A percentile compares a stretch with the other conserved stretches of the same genome.
Evolutionary conservation across 495 filamentous ascomycete species (phyloP).

Genomic region (Aspergillus nidulans): DNA sequence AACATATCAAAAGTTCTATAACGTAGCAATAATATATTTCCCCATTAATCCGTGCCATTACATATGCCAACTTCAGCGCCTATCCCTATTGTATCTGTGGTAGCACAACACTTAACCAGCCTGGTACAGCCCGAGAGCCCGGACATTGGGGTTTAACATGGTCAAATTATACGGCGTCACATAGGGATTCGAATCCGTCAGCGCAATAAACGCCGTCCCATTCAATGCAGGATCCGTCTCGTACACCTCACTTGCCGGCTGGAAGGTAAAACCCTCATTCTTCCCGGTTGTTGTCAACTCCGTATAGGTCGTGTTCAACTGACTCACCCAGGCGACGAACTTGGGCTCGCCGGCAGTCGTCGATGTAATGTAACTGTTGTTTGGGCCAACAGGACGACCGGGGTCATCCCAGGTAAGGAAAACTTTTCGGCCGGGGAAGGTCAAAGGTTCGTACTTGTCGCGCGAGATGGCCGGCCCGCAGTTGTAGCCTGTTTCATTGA

Average conservation of each 20-base stretch:
- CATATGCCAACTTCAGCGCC: too few species aligned
- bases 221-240: neutral
- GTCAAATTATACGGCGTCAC: neutral
- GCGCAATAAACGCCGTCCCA: neutral
- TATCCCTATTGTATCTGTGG: too few species aligned
- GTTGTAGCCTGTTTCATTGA: conserved; percentile 45
- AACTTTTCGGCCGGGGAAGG: conserved; percentile 70
- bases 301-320: neutral
- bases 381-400: conserved; percentile 67
- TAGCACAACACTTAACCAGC: neutral
- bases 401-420: conserved; percentile 68
- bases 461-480: conserved; percentile 62
- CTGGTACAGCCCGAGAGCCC: neutral
- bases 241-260: neutral
- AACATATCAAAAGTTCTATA: too few species aligned
- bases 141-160: neutral
- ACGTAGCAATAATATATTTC: too few species aligned
- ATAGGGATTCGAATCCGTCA: neutral
- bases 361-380: conserved; percentile 74
- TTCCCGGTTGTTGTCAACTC: neutral
- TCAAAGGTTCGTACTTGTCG: conserved; percentile 63
- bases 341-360: conserved; percentile 51
- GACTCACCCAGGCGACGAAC: conserved; percentile 61
- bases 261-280: neutral
- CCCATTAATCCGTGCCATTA: too few species aligned